Percentiles rank a stretch among this genome's conserved stretches.
Conservation (phyloP, 2,329 filamentous ascomycete genomes). For the Lachnellula arida region DNA sequence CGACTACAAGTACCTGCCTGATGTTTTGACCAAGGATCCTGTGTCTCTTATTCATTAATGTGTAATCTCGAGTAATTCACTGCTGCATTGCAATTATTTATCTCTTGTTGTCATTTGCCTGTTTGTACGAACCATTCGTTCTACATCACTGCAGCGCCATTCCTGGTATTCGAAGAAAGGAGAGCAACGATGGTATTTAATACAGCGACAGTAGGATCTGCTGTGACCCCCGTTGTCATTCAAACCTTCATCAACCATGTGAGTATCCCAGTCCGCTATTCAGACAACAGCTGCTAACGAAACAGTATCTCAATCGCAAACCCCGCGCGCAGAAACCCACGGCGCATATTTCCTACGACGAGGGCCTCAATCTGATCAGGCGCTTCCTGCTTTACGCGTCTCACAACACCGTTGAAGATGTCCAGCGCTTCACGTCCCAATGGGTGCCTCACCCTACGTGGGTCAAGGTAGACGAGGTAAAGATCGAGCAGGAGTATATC, state of each 20-base stretch:
- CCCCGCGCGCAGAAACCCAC: constrained; percentile 74
- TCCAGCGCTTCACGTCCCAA: constrained; percentile 87
- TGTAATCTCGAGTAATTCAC: too few species aligned
- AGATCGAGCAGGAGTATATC: constrained; percentile 61
- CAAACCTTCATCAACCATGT: constrained; percentile 85
- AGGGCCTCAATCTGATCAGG: constrained; percentile 82
- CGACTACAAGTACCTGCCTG: too few species aligned
- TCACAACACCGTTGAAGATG: constrained; percentile 84
- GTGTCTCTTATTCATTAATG: too few species aligned
- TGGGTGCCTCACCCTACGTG: constrained; percentile 87
- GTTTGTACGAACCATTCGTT: not conserved
- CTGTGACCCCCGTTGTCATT: constrained; percentile 82
- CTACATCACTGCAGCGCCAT: not conserved
- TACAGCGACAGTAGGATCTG: constrained; percentile 75
- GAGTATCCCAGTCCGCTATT: constrained; percentile 33
- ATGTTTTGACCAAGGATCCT: too few species aligned
- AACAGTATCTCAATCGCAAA: constrained; percentile 76
- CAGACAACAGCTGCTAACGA: not conserved
- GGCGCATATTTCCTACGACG: constrained; percentile 88
- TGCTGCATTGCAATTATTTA: too few species aligned
- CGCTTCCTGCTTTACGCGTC: constrained; percentile 82
- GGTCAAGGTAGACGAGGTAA: constrained; percentile 70
- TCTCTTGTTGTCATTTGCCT: not conserved
- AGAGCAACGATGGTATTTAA: constrained; percentile 48
- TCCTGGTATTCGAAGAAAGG: not conserved